Base-by-base conservation (phyloP, 75 land plant species). In the Isoetes taiwanensis region DNA sequence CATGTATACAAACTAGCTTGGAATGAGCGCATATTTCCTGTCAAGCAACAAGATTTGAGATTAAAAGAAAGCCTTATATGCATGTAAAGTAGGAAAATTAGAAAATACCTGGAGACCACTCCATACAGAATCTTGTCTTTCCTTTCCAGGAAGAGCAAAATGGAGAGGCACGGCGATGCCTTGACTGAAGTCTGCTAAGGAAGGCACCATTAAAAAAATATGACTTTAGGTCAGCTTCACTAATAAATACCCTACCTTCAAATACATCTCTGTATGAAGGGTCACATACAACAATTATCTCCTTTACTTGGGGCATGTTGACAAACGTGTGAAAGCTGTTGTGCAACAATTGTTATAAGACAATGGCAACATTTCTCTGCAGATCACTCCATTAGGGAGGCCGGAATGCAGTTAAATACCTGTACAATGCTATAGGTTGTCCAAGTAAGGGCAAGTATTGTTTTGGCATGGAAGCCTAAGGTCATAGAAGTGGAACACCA, bases 261-360 rank as follows among this genome's bases (percentile, higher is more conserved):
- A 93, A 93, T 42, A 93, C 52, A 54, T 84, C 83, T 32, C 69
- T 71, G 61, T 88, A 93, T 4, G 96, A 88, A 41, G 95, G 90
- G 72, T 93, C 98, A 64, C 98, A 93, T 20, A 93, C 98, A n/a
- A 88, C 96, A 63, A 93, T 60, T 39, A 93, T 79, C 76, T 93
- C 98, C 71, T 77, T 79, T 28, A 93, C 96, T 71, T 84, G 80
- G 30, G 34, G 23, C 80, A 93, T 75, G 2, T 40, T 26, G 16
- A 86, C 78, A 61, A 93, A 93, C 34, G 87, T 93, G 63, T 64
- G 64, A 41, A 93, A 88, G 66, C 98, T 93, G 84, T 63, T n/a
- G n/a, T n/a, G n/a, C n/a, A n/a, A n/a, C n/a, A n/a, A n/a, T n/a
- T n/a, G n/a, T n/a, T n/a, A n/a, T n/a, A 55, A 64, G 28, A 38